Evolutionary conservation across 345 rosid species (phyloP), one percentile per base, ranked within the genome.

Genomic region (Acer campestre): DNA sequence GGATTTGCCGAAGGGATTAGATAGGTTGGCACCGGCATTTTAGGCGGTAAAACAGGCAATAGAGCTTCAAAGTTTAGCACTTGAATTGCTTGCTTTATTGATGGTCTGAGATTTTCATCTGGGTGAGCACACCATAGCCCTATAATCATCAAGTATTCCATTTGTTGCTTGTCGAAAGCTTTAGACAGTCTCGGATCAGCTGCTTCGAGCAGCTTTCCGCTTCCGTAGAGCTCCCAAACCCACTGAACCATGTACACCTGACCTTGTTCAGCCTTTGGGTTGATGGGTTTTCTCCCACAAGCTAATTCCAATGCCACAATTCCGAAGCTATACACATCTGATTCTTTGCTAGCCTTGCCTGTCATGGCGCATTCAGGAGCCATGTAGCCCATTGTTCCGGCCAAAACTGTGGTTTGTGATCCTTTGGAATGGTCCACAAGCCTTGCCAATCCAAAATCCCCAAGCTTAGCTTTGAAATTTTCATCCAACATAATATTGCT

Each of bases 401-500:
- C 75, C 65, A 80, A 49, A 35, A 49, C 27, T 40, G 82, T 80
- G 8, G 79, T 69, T 53, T 61, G 71, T 12, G 56, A 22, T 27
- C 78, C 73, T 66, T 73, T 71, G 11, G 65, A 29, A 27, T 76
- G 67, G 17, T 68, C 79, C 3, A 58, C 73, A 14, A 76, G 79
- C 48, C 79, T 23, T 18, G 76, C 79, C 17, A 75, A 59, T 2
- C 79, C 82, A 48, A 80, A 80, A 71, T 80, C 79, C 12, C 79
- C 76, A 27, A 75, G 61, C 38, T 80, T 80, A 0, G 76, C 63
- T 11, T 75, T 70, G 67, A 80, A 80, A 31, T 70, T 22, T 6
- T 71, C 71, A 29, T 80, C 79, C 61, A 80, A 16, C 79, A 80
- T 29, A 13, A 80, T 7, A 27, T 80, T 80, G 68, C 82, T 80